These are phyloP conservation scores for Boletus patriciae DNA, from an alignment of 768 basidiomycete species.

Conservation along the genomic window DNA sequence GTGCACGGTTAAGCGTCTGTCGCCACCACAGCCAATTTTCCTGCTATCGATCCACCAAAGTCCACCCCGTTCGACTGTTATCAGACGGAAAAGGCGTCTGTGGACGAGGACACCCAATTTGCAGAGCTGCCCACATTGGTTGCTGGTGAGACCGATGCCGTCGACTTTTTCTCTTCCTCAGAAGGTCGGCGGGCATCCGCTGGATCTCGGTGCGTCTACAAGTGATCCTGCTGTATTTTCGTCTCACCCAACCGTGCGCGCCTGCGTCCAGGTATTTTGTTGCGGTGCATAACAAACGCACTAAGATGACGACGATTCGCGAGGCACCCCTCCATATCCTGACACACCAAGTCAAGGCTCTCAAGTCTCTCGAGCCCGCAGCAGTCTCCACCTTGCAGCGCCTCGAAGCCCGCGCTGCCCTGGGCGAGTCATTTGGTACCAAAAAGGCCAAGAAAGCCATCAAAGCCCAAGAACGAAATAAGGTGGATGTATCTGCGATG, in stretches of 20 bases:
- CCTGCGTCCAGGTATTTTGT: conserved; percentile 65
- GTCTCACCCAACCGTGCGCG: neutral
- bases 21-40: conserved; percentile 55
- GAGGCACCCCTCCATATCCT: conserved; percentile 69
- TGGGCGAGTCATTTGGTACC: conserved; percentile 93
- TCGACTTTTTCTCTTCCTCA: conserved; percentile 76
- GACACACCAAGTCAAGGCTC: conserved; percentile 76
- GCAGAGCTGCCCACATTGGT: conserved; percentile 44
- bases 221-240: neutral
- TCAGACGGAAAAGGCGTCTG: conserved; percentile 35
- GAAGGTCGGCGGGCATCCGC: conserved; percentile 50
- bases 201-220: conserved; percentile 64
- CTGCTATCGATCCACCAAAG: conserved; percentile 57
- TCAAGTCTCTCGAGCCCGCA: conserved; percentile 62
- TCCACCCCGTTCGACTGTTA: conserved; percentile 66
- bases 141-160: conserved; percentile 78
- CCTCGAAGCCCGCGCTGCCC: conserved; percentile 64
- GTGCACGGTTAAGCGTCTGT: conserved; percentile 18
- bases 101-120: conserved; percentile 32
- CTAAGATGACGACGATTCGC: conserved; percentile 66
- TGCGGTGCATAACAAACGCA: conserved; percentile 77
- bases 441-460: conserved; percentile 91
- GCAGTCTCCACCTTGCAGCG: conserved; percentile 51
- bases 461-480: conserved; percentile 82
- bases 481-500: conserved; percentile 87